A percentile compares a stretch with the other conserved stretches of the same genome.
phyloP scores from a whole-genome alignment of 768 basidiomycete genomes.

The Auricularia sp. region DNA sequence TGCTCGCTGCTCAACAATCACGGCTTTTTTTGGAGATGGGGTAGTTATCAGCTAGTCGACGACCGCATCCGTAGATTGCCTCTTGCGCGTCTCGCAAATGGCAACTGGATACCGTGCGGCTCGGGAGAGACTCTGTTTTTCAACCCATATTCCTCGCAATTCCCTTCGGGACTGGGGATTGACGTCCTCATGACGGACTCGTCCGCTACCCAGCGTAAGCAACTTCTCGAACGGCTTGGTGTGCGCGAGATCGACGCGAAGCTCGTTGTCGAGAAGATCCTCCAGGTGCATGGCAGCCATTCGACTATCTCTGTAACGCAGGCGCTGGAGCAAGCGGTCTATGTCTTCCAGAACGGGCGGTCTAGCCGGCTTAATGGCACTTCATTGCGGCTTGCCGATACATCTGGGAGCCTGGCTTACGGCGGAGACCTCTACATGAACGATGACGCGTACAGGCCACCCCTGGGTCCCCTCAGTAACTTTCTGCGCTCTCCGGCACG shows the following conservation, averaged over 20 bases:
- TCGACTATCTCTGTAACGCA: background rate
- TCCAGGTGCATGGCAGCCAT: background rate
- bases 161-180: background rate
- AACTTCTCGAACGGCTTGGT: background rate
- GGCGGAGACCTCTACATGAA: conserved; percentile 4
- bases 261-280: background rate
- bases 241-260: background rate
- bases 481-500: background rate
- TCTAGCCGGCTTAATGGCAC: background rate
- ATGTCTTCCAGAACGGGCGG: background rate
- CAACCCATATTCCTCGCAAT: background rate
- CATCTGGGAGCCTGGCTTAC: too few species aligned
- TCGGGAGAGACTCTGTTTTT: background rate
- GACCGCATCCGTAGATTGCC: background rate
- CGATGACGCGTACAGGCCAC: background rate
- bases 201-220: background rate
- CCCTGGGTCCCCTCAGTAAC: background rate
- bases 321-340: background rate
- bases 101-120: background rate
- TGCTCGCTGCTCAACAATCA: background rate
- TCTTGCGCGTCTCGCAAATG: background rate
- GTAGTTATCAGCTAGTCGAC: background rate
- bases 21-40: background rate
- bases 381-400: background rate
- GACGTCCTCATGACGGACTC: background rate